These are phyloP conservation scores for Aspergillus leporis DNA, from an alignment of 495 filamentous ascomycete species.

Conservation along the genomic window DNA sequence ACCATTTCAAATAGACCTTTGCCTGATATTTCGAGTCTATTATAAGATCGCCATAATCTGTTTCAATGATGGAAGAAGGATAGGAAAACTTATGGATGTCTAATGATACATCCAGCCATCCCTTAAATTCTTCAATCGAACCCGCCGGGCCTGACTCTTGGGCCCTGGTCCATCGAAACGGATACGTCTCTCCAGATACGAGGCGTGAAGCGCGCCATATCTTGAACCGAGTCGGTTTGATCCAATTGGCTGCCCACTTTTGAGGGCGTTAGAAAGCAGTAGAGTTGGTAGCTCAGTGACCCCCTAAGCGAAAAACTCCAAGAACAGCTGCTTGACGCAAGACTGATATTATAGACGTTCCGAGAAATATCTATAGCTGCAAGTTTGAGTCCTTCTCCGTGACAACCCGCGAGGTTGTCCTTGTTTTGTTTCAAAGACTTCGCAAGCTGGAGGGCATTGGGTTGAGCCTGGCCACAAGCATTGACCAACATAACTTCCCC, in stretches of 20 bases:
- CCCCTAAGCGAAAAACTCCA: conserved; percentile 21
- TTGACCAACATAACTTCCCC: conserved; percentile 14
- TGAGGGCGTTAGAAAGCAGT: not conserved
- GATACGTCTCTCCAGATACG: conserved; percentile 25
- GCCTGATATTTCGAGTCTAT: conserved; percentile 16
- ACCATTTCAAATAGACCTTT: conserved; percentile 25
- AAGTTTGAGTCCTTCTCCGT: conserved; percentile 33
- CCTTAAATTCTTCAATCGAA: conserved; percentile 14
- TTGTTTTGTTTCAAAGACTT: too few species aligned
- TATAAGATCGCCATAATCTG: conserved; percentile 19
- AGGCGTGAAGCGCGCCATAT: conserved; percentile 10
- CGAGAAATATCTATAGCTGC: conserved; percentile 25
- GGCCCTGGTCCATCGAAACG: conserved; percentile 17
- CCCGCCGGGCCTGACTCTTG: conserved; percentile 10
- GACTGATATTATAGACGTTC: conserved; percentile 18
- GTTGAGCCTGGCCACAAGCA: conserved; percentile 10
- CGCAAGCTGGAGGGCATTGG: conserved; percentile 14
- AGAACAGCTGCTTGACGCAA: conserved; percentile 16
- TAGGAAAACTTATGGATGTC: conserved; percentile 17
- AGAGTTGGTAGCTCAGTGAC: conserved; percentile 2
- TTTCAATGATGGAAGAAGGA: conserved; percentile 20
- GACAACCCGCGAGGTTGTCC: conserved; percentile 17
- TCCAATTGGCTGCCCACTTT: not conserved
- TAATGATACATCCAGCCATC: conserved; percentile 23
- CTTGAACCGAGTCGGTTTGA: conserved; percentile 3